These are phyloP conservation scores for Schoenoplectus triqueter DNA, from an alignment of 202 grass and related monocot genomes.

Conservation along the genomic window DNA sequence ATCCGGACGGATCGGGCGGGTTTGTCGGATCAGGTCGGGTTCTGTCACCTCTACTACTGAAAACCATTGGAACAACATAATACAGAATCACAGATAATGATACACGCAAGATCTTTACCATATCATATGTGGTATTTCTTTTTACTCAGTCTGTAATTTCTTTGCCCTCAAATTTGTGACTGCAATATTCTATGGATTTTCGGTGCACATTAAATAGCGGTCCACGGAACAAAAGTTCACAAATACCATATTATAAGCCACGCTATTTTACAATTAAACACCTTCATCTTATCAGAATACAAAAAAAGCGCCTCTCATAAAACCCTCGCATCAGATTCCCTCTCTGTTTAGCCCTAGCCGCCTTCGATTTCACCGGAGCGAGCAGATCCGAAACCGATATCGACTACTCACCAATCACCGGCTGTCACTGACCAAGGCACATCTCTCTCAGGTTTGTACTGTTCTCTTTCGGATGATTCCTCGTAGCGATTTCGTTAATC, in stretches of 20 bases:
- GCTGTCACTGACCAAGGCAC: background rate
- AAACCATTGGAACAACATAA: no score
- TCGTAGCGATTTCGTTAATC: background rate
- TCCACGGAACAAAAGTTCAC: background rate
- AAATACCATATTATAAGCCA: background rate
- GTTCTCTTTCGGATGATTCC: background rate
- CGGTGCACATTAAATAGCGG: background rate
- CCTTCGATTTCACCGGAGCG: background rate
- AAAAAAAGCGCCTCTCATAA: background rate
- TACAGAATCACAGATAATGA: no score
- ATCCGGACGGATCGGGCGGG: no score
- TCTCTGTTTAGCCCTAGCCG: constrained; percentile 24
- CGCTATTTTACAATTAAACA: background rate
- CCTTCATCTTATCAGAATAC: constrained; percentile 17
- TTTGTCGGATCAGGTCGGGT: no score
- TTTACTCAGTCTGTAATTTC: background rate
- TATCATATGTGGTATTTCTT: no score
- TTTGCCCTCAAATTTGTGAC: background rate
- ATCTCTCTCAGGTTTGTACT: constrained; percentile 9
- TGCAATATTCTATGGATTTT: background rate
- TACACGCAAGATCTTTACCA: no score
- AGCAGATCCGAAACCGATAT: background rate
- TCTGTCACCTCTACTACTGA: no score
- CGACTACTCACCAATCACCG: background rate
- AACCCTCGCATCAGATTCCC: constrained; percentile 18